These are phyloP conservation scores for Ascoidea tarda DNA, from an alignment of 805 yeast species.

Conservation along the genomic window DNA sequence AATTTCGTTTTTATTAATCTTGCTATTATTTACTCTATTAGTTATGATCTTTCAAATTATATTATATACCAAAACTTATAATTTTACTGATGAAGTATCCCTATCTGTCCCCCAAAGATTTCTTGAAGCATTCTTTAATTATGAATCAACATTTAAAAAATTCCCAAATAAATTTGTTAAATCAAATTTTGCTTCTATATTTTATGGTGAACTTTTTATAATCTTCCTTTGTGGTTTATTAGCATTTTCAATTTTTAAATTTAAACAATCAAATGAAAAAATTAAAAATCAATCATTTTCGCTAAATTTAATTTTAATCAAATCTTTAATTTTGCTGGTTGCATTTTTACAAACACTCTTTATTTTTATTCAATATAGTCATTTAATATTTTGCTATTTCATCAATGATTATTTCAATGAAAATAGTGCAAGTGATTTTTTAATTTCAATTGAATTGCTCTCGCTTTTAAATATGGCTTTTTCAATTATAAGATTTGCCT, in stretches of 20 bases:
- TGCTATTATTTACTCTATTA: not conserved
- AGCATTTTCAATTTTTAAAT: too few species aligned
- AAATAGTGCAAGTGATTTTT: too few species aligned
- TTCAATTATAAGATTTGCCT: not conserved
- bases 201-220: not conserved
- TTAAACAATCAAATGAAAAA: too few species aligned
- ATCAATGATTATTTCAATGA: not conserved
- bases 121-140: not conserved
- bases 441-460: not conserved
- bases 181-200: not conserved
- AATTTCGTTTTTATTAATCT: too few species aligned
- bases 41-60: not conserved
- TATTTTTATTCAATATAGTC: not conserved
- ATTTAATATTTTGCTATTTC: not conserved
- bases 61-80: too few species aligned
- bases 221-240: too few species aligned
- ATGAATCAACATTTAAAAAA: too few species aligned
- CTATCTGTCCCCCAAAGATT: not conserved
- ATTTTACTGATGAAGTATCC: too few species aligned
- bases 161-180: not conserved
- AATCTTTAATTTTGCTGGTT: not conserved
- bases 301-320: too few species aligned
- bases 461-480: too few species aligned
- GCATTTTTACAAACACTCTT: not conserved
- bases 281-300: not conserved